phyloP scores from a whole-genome alignment of 139 green algal genomes.

The Chlamydomonas eustigma region DNA sequence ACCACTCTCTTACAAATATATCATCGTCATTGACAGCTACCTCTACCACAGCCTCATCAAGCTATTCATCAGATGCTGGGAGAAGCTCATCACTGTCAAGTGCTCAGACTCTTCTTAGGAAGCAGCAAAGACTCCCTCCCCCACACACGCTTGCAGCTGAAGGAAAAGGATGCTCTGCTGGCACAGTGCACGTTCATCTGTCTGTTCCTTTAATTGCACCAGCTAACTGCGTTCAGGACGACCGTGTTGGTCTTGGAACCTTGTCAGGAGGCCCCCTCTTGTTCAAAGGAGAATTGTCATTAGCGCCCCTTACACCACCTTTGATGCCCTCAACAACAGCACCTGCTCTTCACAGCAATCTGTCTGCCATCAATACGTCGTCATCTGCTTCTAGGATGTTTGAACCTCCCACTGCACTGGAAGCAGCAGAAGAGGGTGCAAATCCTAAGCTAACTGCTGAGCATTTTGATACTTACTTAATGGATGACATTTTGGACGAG shows the following conservation, averaged over 20 bases:
- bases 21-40: too few species aligned
- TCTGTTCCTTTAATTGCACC: too few species aligned
- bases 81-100: too few species aligned
- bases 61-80: too few species aligned
- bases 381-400: neutral
- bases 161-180: neutral
- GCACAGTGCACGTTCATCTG: too few species aligned
- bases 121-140: too few species aligned
- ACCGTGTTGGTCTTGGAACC: too few species aligned
- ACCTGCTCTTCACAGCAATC: neutral
- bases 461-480: neutral
- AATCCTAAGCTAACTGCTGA: neutral
- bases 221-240: too few species aligned
- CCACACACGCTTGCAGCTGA: too few species aligned
- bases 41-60: too few species aligned
- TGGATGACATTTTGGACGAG: slow-evolving; percentile 19
- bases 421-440: neutral
- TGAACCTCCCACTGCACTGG: neutral
- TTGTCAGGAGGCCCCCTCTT: neutral
- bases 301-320: neutral
- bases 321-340: neutral
- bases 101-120: too few species aligned
- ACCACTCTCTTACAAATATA: too few species aligned
- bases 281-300: neutral
- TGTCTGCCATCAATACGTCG: neutral